phyloP scores from a whole-genome alignment of 495 filamentous ascomycete genomes.

The Penicillium psychrofluorescens region DNA sequence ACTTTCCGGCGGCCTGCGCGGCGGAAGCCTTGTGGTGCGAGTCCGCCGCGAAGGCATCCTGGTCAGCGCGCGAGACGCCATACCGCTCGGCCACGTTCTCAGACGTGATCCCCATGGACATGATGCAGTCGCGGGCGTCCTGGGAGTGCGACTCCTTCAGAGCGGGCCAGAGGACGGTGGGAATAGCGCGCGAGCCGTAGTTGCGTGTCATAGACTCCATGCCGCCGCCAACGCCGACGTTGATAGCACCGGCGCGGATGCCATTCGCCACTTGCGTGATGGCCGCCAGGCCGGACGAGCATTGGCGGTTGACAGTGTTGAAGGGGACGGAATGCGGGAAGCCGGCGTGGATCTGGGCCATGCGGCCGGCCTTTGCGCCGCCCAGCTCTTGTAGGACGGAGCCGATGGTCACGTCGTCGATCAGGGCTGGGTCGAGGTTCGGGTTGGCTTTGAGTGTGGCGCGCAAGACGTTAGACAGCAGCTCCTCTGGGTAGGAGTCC shows the following conservation, averaged over 20 bases:
- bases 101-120: conserved; percentile 89
- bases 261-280: conserved; percentile 64
- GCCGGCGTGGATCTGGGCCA: conserved; percentile 78
- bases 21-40: conserved; percentile 63
- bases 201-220: conserved; percentile 94
- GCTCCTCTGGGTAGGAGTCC: conserved; percentile 84
- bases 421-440: conserved; percentile 59
- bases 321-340: conserved; percentile 68
- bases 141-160: conserved; percentile 55
- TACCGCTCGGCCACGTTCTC: conserved; percentile 85
- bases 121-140: conserved; percentile 78
- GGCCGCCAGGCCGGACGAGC: conserved; percentile 66
- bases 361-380: conserved; percentile 83
- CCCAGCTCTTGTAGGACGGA: conserved; percentile 87
- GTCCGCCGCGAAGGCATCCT: conserved; percentile 74
- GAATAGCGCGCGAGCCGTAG: conserved; percentile 77
- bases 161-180: conserved; percentile 69
- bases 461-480: conserved; percentile 73
- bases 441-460: conserved; percentile 73
- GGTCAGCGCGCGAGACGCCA: conserved; percentile 62
- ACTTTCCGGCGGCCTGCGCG: conserved; percentile 61
- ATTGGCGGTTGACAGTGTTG: conserved; percentile 83
- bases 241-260: conserved; percentile 64
- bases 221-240: conserved; percentile 77
- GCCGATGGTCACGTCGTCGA: conserved; percentile 79